A percentile compares a stretch with the other conserved stretches of the same genome.
Conservation (phyloP, 495 filamentous ascomycete species). For the Annulohypoxylon bovei region DNA sequence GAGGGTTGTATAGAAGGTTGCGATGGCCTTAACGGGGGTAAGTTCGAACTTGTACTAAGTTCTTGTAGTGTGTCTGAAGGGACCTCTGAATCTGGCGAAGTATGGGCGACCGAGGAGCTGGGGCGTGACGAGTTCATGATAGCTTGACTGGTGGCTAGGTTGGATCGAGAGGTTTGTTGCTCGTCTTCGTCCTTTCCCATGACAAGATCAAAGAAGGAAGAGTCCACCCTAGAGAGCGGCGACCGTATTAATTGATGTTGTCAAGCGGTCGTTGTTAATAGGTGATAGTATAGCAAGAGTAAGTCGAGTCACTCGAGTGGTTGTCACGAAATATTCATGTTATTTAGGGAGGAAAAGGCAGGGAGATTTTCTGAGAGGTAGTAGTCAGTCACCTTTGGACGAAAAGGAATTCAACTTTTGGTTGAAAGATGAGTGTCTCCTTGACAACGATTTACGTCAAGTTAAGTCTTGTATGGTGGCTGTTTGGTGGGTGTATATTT, state of each 20-base stretch:
- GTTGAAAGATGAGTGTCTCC: neutral
- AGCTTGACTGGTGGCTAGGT: neutral
- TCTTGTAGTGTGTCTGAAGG: too few species aligned
- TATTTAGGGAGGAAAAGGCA: neutral
- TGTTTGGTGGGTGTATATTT: neutral
- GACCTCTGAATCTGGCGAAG: neutral
- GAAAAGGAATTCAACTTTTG: neutral
- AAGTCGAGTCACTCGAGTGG: neutral
- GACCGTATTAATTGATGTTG: neutral
- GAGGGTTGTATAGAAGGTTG: too few species aligned
- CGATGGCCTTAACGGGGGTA: neutral
- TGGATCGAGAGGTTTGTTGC: neutral
- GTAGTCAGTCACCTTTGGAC: neutral
- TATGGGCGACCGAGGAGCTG: neutral
- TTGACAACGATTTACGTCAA: neutral
- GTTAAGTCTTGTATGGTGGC: neutral
- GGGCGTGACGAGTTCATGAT: neutral
- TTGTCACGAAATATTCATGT: neutral
- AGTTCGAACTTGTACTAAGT: too few species aligned
- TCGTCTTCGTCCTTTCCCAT: neutral
- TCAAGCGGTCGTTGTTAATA: neutral
- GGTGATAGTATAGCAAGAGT: neutral
- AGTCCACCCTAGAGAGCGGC: neutral
- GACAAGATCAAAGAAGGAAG: neutral
- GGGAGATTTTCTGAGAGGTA: neutral